Evolutionary conservation across 495 filamentous ascomycete species (phyloP), one percentile per base, ranked within the genome.

Genomic region (Pseudomonodictys pantanalensis): DNA sequence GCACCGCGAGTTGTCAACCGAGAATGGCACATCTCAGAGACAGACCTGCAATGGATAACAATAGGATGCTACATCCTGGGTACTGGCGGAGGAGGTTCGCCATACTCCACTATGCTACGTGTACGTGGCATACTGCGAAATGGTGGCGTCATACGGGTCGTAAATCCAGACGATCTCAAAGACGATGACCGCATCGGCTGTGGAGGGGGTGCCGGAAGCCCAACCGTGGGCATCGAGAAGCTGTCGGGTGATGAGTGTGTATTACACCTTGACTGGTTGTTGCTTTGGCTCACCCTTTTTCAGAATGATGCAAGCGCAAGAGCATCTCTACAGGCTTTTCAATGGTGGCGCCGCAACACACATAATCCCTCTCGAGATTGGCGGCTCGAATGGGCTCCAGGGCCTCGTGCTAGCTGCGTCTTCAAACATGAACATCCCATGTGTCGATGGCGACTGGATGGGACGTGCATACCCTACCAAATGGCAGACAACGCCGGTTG

Each of bases 61-160:
- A 77, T 75, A 22, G 84, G 84, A 1, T 82, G 81, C 62, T 81
- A 83, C 56, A 78, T 87, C 52, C 78, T 87, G 12, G 84, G 83
- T 4, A 81, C 79, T 0, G 84, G 82, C 7, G 83, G 83, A 0
- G 83, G 83, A 11, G 79, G 79, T 3, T 77, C 72, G 9, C 79
- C 79, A 9, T 79, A 79, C 29, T 60, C 56, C 8, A 60, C 29
- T 38, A 65, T 60, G 46, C 63, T 75, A 5, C 66, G 73, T 9
- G 71, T 80, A 10, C 70, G 75, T 0, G 67, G 76, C n/a, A 75
- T 79, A 32, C 68, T 82, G 0, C 74, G 75, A 4, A 64, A 69
- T 17, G 79, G 79, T 11, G 75, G 72, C 29, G 67, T 73, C 0
- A 73, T 81, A 22, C 72, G 75, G 9, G 76, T 82, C 3, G 72